These are phyloP conservation scores for Lagenaria siceraria DNA, from an alignment of 306 rosid genomes.

Conservation along the genomic window DNA sequence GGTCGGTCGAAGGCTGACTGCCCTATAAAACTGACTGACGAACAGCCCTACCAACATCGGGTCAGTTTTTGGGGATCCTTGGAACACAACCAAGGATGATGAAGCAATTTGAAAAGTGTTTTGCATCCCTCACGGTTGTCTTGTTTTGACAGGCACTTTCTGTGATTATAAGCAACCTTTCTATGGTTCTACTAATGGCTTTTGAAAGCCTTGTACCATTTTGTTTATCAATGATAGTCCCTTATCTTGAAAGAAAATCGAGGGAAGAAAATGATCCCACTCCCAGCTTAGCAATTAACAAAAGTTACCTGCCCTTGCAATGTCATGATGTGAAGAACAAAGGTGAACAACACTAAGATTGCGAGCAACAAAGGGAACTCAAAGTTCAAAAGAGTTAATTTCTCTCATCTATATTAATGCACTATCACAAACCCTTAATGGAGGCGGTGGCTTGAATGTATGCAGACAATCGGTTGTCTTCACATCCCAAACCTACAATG, in stretches of 20 bases:
- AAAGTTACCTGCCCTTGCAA: slow-evolving; percentile 92
- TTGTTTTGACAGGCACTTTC: too few species aligned
- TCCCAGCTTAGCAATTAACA: background rate
- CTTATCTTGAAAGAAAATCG: background rate
- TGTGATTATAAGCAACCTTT: background rate
- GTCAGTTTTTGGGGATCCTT: too few species aligned
- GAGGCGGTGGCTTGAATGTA: slow-evolving; percentile 98
- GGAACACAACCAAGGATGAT: too few species aligned
- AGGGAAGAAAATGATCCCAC: background rate
- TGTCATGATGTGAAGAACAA: slow-evolving; percentile 57
- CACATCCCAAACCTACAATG: slow-evolving; percentile 81
- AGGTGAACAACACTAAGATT: slow-evolving; percentile 4
- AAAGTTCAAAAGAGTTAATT: slow-evolving; percentile 7
- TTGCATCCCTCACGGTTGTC: too few species aligned
- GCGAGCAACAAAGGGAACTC: background rate
- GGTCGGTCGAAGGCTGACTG: too few species aligned
- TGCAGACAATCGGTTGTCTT: slow-evolving; percentile 81
- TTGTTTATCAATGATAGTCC: background rate
- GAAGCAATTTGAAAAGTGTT: too few species aligned
- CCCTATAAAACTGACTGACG: too few species aligned
- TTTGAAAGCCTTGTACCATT: background rate
- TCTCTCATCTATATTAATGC: background rate
- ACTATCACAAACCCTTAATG: slow-evolving; percentile 49
- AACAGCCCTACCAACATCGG: too few species aligned
- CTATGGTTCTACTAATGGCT: background rate